Evolutionary conservation across 495 filamentous ascomycete species (phyloP).

Genomic region (Xylaria castorea): DNA sequence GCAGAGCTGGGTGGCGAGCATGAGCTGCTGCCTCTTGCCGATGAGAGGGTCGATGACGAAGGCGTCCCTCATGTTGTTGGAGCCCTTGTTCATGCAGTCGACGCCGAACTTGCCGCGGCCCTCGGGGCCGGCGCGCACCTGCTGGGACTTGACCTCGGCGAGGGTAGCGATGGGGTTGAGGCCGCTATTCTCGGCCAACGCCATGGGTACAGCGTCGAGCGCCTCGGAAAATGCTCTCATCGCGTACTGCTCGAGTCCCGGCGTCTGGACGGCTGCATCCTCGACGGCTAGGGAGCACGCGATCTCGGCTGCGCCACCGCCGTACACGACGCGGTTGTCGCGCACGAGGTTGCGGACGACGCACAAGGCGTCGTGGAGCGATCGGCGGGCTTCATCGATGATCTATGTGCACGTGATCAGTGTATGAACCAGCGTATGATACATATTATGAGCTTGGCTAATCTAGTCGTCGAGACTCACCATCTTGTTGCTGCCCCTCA

Average conservation of each 20-base stretch:
- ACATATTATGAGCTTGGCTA: background rate
- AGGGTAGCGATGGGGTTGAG: slow-evolving; percentile 94
- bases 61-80: slow-evolving; percentile 94
- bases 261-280: slow-evolving; percentile 92
- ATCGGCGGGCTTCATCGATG: slow-evolving; percentile 98
- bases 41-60: slow-evolving; percentile 99
- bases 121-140: slow-evolving; percentile 87
- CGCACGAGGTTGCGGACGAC: slow-evolving; percentile 95
- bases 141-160: slow-evolving; percentile 91
- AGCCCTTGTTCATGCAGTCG: slow-evolving; percentile 95
- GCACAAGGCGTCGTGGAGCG: slow-evolving; percentile 95
- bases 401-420: slow-evolving; percentile 62
- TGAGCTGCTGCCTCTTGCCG: slow-evolving; percentile 94
- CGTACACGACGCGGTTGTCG: slow-evolving; percentile 98
- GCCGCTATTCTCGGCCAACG: slow-evolving; percentile 95
- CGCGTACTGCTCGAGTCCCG: slow-evolving; percentile 95
- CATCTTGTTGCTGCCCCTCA: slow-evolving; percentile 99
- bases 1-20: slow-evolving; percentile 96
- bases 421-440: background rate
- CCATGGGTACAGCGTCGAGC: slow-evolving; percentile 93
- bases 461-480: slow-evolving; percentile 51
- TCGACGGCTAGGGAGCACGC: slow-evolving; percentile 96
- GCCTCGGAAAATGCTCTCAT: slow-evolving; percentile 98
- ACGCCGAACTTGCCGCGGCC: slow-evolving; percentile 75
- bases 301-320: slow-evolving; percentile 96